phyloP scores from a whole-genome alignment of 208 protist species.

The Acanthamoeba triangularis region DNA sequence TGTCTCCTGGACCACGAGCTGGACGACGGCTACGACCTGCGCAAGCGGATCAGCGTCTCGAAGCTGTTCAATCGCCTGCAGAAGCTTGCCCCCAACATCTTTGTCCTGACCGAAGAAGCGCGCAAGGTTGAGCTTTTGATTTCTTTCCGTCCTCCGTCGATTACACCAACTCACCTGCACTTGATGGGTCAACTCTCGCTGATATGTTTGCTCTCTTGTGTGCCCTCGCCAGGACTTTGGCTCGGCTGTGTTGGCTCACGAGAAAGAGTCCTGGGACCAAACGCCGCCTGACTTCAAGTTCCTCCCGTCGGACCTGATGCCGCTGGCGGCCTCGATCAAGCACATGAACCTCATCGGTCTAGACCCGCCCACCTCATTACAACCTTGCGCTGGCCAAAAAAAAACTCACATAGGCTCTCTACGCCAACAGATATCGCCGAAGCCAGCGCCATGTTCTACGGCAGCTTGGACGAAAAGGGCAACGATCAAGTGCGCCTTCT shows the following conservation, averaged over 20 bases:
- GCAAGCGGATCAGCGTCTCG: neutral
- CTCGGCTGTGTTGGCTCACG: neutral
- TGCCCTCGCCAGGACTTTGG: neutral
- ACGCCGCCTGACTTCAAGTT: conserved; percentile 40
- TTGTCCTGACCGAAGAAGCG: neutral
- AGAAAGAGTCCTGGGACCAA: neutral
- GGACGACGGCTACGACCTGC: conserved; percentile 39
- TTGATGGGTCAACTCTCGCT: neutral
- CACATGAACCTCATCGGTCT: conserved; percentile 50
- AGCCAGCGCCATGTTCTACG: conserved; percentile 2
- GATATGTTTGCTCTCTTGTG: neutral
- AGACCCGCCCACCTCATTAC: too few species aligned
- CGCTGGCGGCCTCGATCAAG: neutral
- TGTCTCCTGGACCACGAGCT: neutral
- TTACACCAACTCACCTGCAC: too few species aligned
- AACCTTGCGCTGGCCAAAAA: too few species aligned
- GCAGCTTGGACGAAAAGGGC: conserved; percentile 38
- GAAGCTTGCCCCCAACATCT: neutral
- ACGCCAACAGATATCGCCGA: neutral
- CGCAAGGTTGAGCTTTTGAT: neutral
- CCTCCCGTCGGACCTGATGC: neutral
- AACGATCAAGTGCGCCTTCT: conserved; percentile 21
- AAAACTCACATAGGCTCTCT: too few species aligned
- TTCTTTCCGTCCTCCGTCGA: too few species aligned
- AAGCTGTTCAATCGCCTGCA: conserved; percentile 6